phyloP scores from a whole-genome alignment of 169 alveolate genomes.

The Cryptosporidium andersoni region DNA sequence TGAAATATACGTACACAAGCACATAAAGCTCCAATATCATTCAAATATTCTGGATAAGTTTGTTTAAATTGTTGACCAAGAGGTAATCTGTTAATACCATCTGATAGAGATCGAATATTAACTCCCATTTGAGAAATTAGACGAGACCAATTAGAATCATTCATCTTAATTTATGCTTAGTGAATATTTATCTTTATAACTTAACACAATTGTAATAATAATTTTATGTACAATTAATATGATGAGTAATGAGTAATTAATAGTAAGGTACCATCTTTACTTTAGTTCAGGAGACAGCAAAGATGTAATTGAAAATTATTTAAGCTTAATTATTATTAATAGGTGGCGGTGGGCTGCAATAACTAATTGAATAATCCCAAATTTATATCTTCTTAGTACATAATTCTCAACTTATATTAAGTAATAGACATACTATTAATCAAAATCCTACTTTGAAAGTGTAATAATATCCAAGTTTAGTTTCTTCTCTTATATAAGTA shows the following conservation, averaged over 20 bases:
- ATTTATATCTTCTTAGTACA: no score
- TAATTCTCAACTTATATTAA: no score
- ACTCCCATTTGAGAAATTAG: constrained; percentile 27
- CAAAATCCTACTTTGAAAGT: no score
- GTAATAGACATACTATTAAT: no score
- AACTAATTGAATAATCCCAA: no score
- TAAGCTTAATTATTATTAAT: no score
- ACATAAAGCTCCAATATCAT: constrained; percentile 68
- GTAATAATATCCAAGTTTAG: no score
- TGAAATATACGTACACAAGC: constrained; percentile 64
- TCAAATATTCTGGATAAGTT: constrained; percentile 46
- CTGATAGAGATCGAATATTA: constrained; percentile 42
- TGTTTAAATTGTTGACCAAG: constrained; percentile 23
- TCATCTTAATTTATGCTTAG: constrained; percentile 1
- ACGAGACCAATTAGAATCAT: constrained; percentile 45
- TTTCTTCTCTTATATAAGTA: no score
- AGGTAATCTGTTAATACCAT: constrained; percentile 55
- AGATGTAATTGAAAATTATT: no score
- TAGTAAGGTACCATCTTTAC: no score
- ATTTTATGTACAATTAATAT: neutral
- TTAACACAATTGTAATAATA: neutral
- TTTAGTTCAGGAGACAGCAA: no score
- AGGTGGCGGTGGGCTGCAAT: no score
- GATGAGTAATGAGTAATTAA: neutral
- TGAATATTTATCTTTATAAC: neutral